Conservation (phyloP, 371 early-diverging fungal genomes). For the Mucor circinelloides region DNA sequence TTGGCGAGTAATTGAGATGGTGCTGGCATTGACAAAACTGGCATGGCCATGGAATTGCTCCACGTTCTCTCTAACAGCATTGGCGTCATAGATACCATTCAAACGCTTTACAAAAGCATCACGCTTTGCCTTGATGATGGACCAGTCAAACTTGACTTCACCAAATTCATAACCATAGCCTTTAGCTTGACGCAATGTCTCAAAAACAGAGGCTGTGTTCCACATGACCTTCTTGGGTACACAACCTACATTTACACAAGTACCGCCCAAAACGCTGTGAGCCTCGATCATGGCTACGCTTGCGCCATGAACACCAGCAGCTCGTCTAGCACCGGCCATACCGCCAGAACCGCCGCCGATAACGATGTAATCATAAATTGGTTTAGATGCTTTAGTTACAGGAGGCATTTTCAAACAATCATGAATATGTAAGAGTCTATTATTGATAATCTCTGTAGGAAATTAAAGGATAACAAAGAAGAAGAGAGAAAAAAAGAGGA, state of each 20-base stretch:
- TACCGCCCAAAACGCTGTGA: conserved; percentile 85
- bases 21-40: conserved; percentile 71
- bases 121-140: conserved; percentile 78
- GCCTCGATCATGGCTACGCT: conserved; percentile 90
- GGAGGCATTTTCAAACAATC: conserved; percentile 37
- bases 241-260: conserved; percentile 97
- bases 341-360: conserved; percentile 91
- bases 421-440: conserved; percentile 18
- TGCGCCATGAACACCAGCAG: conserved; percentile 85
- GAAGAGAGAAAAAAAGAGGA: not conserved
- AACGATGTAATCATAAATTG: conserved; percentile 84
- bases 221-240: conserved; percentile 99
- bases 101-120: conserved; percentile 93
- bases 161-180: conserved; percentile 80
- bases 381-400: conserved; percentile 24
- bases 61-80: conserved; percentile 83
- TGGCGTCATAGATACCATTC: conserved; percentile 92
- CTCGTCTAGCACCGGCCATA: conserved; percentile 91
- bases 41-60: conserved; percentile 83
- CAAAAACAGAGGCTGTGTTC: conserved; percentile 85
- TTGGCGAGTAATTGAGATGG: conserved; percentile 58
- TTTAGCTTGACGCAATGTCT: conserved; percentile 80
- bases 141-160: conserved; percentile 28
- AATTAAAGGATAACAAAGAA: not conserved
- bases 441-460: not conserved